These are phyloP conservation scores for Candida insectalens DNA, from an alignment of 805 yeast genomes.

Conservation along the genomic window DNA sequence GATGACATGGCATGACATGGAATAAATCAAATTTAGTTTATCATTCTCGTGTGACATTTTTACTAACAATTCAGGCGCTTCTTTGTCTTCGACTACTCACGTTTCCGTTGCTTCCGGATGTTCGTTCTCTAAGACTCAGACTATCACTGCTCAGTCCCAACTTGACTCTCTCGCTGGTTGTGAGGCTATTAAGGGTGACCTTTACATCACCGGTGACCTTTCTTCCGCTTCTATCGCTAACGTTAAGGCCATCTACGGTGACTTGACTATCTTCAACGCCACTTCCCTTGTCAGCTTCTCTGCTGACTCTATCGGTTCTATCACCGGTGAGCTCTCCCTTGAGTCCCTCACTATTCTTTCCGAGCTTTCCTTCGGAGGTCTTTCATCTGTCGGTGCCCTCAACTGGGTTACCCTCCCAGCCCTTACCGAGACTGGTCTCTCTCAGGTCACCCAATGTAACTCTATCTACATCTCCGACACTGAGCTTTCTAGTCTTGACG, in stretches of 20 bases:
- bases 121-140: conserved; percentile 47
- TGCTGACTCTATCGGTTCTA: conserved; percentile 71
- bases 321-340: conserved; percentile 62
- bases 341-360: conserved; percentile 55
- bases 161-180: conserved; percentile 69
- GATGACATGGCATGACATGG: no score
- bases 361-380: conserved; percentile 64
- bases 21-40: no score
- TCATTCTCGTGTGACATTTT: no score
- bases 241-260: conserved; percentile 71
- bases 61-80: no score
- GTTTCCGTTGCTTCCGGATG: conserved; percentile 48
- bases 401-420: conserved; percentile 82
- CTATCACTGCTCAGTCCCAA: conserved; percentile 75
- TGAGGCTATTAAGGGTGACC: conserved; percentile 71
- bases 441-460: conserved; percentile 68
- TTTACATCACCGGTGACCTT: conserved; percentile 57
- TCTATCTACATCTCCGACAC: conserved; percentile 67
- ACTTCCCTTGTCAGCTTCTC: conserved; percentile 50
- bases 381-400: conserved; percentile 75
- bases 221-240: conserved; percentile 63
- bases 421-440: conserved; percentile 58
- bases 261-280: conserved; percentile 57
- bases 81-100: conserved; percentile 42
- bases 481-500: conserved; percentile 55